These are phyloP conservation scores for Carex kokanica DNA, from an alignment of 176 grass and related monocot genomes.

Conservation along the genomic window DNA sequence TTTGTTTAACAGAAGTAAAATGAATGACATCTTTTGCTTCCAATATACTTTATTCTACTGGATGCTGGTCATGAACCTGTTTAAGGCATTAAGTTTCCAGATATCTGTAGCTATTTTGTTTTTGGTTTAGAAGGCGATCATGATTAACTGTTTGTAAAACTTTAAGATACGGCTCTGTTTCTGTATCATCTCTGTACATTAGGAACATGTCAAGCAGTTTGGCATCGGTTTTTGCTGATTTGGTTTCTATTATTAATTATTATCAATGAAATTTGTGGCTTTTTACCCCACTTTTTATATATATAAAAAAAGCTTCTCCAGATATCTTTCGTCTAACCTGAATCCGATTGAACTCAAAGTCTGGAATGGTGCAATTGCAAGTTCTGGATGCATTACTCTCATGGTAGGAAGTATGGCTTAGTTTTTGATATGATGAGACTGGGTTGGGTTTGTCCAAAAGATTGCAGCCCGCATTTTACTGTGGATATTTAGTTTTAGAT, in stretches of 20 bases:
- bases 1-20: neutral
- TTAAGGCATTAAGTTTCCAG: neutral
- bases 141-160: too few relatives aligned
- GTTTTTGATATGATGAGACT: neutral
- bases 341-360: neutral
- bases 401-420: neutral
- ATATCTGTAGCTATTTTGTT: too few relatives aligned
- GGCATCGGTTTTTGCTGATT: too few relatives aligned
- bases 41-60: neutral
- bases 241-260: too few relatives aligned
- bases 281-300: too few relatives aligned
- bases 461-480: neutral
- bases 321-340: neutral
- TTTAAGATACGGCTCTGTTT: too few relatives aligned
- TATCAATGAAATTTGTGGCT: too few relatives aligned
- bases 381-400: neutral
- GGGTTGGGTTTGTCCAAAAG: neutral
- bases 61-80: neutral
- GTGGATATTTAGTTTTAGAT: slow-evolving; percentile 10
- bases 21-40: neutral
- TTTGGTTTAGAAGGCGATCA: too few relatives aligned
- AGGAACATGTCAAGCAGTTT: too few relatives aligned
- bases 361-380: neutral
- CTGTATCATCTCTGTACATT: too few relatives aligned
- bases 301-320: too few relatives aligned